phyloP scores from a whole-genome alignment of 2,329 filamentous ascomycete genomes.

The Phialocephala subalpina region DNA sequence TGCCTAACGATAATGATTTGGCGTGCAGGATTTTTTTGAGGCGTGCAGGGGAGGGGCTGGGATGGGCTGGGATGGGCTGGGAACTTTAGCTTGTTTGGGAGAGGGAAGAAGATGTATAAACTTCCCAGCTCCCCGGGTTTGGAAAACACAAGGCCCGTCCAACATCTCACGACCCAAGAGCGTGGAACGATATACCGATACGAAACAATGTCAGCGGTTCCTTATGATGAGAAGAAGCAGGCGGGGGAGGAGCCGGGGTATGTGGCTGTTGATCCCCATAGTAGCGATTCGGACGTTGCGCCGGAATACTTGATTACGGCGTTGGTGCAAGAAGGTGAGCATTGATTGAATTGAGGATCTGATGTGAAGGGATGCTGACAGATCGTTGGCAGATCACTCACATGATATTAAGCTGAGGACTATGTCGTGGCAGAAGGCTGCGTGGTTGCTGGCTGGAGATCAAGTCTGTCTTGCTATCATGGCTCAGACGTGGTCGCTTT shows the following conservation, averaged over 20 bases:
- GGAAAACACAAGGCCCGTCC: too few relatives aligned
- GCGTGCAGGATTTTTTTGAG: too few relatives aligned
- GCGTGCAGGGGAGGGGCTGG: too few relatives aligned
- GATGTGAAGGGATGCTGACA: neutral
- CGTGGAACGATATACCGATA: neutral
- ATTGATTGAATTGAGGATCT: neutral
- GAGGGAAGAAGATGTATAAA: too few relatives aligned
- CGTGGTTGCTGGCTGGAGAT: slow-evolving; percentile 55
- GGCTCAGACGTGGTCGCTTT: slow-evolving; percentile 59
- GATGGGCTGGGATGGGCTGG: too few relatives aligned
- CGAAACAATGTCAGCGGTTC: neutral
- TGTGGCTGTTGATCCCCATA: neutral
- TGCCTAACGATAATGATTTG: too few relatives aligned
- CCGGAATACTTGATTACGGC: slow-evolving; percentile 12
- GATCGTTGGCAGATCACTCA: slow-evolving; percentile 47
- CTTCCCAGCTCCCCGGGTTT: too few relatives aligned
- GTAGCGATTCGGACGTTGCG: neutral
- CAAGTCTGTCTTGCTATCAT: slow-evolving; percentile 60
- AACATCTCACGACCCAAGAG: too few relatives aligned
- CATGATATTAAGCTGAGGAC: slow-evolving; percentile 61
- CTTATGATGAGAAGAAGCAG: slow-evolving; percentile 5
- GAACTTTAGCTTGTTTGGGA: too few relatives aligned
- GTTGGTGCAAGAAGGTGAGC: slow-evolving; percentile 4
- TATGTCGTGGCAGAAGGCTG: slow-evolving; percentile 61
- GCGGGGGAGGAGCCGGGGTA: neutral